These are phyloP conservation scores for Peronospora tabacina DNA, from an alignment of 352 stramenopile species.

Conservation along the genomic window DNA sequence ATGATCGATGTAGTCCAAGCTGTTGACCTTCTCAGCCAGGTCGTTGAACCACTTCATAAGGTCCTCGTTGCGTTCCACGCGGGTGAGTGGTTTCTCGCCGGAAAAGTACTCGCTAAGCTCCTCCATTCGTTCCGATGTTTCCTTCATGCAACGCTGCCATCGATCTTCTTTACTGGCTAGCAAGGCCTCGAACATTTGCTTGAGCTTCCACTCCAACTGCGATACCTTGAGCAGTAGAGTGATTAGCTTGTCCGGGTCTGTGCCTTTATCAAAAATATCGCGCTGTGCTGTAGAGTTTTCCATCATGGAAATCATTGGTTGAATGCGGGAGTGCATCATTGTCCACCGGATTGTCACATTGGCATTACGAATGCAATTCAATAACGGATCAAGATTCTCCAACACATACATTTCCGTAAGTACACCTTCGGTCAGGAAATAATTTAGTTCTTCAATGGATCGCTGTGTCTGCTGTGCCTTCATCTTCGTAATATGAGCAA, in stretches of 20 bases:
- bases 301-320: conserved; percentile 83
- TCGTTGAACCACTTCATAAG: conserved; percentile 91
- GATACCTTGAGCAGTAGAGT: conserved; percentile 90
- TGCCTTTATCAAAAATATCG: conserved; percentile 76
- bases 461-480: conserved; percentile 83
- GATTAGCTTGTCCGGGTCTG: conserved; percentile 80
- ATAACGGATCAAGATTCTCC: conserved; percentile 85
- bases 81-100: conserved; percentile 88
- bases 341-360: conserved; percentile 93
- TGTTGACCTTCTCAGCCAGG: conserved; percentile 86
- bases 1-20: conserved; percentile 87
- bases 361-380: conserved; percentile 87
- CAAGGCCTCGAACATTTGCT: conserved; percentile 88
- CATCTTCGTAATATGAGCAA: conserved; percentile 82
- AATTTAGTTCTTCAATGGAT: conserved; percentile 86
- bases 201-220: conserved; percentile 92
- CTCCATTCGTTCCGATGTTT: conserved; percentile 87
- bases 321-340: conserved; percentile 90
- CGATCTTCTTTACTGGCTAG: conserved; percentile 87
- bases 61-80: conserved; percentile 90
- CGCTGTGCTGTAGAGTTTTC: conserved; percentile 73
- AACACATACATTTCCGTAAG: conserved; percentile 91
- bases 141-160: conserved; percentile 86
- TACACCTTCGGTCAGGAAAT: conserved; percentile 88
- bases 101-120: conserved; percentile 93